These are phyloP conservation scores for Trichosporon sp. DNA, from an alignment of 1,284 basidiomycete species.

Conservation along the genomic window DNA sequence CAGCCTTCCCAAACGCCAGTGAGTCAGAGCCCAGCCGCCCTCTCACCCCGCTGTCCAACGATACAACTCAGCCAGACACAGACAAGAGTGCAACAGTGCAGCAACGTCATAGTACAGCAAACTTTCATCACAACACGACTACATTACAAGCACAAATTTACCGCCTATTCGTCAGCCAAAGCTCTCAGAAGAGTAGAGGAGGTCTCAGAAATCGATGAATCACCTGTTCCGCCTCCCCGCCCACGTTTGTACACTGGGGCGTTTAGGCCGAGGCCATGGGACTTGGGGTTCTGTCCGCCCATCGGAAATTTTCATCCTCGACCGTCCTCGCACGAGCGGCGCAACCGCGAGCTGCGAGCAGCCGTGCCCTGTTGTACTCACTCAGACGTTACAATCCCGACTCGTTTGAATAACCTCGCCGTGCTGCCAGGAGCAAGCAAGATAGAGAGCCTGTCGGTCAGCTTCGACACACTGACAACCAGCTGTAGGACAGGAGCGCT, in stretches of 20 bases:
- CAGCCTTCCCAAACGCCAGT: no score
- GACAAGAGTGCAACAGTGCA: neutral
- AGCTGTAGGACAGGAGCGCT: constrained; percentile 26
- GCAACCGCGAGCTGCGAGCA: neutral
- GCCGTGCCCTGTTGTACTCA: no score
- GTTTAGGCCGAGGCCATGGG: constrained; percentile 38
- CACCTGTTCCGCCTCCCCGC: constrained; percentile 43
- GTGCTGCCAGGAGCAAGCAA: no score
- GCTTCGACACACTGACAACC: neutral
- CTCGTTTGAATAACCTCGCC: no score
- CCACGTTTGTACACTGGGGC: constrained; percentile 47
- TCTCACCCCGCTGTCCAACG: no score
- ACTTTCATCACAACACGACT: no score
- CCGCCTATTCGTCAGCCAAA: constrained; percentile 2
- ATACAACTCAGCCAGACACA: no score
- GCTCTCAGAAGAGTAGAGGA: neutral
- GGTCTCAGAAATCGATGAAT: constrained; percentile 43
- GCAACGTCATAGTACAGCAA: neutral
- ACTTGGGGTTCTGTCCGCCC: constrained; percentile 43
- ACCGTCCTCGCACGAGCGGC: neutral
- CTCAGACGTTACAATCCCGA: no score
- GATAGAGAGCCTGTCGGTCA: neutral
- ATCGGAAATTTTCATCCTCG: constrained; percentile 44
- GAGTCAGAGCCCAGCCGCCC: no score
- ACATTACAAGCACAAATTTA: neutral